Conservation (phyloP, 768 basidiomycete genomes). For the Lentinula raphanica region DNA sequence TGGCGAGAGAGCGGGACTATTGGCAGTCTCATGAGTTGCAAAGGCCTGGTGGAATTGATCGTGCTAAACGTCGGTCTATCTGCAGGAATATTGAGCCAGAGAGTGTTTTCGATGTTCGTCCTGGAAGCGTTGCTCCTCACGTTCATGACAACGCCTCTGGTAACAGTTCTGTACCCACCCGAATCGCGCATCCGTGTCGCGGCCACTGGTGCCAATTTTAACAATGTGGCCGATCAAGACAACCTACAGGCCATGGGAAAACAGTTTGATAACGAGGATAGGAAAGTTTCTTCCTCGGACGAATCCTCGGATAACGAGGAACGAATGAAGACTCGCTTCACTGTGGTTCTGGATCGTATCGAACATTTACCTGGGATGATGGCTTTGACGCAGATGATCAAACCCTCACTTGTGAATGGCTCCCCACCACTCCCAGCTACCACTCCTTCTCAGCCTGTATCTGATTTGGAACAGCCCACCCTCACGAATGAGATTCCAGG, state of each 20-base stretch:
- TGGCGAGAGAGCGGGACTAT: slow-evolving; percentile 81
- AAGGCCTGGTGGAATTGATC: slow-evolving; percentile 91
- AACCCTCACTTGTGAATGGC: slow-evolving; percentile 25
- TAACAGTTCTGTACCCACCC: slow-evolving; percentile 62
- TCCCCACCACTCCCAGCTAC: slow-evolving; percentile 15
- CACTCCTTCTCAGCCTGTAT: slow-evolving; percentile 7
- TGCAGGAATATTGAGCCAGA: slow-evolving; percentile 69
- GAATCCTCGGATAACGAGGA: background rate
- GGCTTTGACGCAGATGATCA: slow-evolving; percentile 82
- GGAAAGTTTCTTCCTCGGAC: background rate
- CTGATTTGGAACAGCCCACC: slow-evolving; percentile 3
- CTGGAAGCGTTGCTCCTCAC: slow-evolving; percentile 79
- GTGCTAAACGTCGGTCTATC: slow-evolving; percentile 91
- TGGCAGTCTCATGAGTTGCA: slow-evolving; percentile 92
- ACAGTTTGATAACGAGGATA: background rate
- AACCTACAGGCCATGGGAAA: slow-evolving; percentile 6
- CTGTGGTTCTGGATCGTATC: slow-evolving; percentile 83
- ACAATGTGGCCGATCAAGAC: slow-evolving; percentile 37
- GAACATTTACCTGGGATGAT: slow-evolving; percentile 89
- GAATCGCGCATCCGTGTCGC: slow-evolving; percentile 47
- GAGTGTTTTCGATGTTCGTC: slow-evolving; percentile 94
- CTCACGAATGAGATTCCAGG: background rate
- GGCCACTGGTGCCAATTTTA: slow-evolving; percentile 42
- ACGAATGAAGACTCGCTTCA: slow-evolving; percentile 46
- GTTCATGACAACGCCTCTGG: slow-evolving; percentile 80